These are phyloP conservation scores for Vaccinium vitisidaea DNA, from an alignment of 148 eudicot species.

Conservation along the genomic window DNA sequence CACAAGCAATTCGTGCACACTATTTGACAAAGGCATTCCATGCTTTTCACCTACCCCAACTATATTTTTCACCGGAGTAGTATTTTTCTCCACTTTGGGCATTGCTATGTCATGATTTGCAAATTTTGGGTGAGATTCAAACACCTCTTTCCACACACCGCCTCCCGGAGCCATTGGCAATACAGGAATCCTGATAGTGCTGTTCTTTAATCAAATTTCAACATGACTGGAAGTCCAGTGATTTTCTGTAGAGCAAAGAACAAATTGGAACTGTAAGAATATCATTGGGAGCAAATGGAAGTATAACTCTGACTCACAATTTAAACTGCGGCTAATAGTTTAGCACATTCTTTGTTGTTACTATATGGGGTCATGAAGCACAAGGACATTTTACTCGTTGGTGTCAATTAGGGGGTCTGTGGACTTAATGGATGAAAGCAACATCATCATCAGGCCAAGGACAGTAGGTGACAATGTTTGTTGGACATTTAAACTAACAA, in stretches of 20 bases:
- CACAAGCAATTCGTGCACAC: constrained; percentile 45
- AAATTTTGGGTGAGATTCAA: constrained; percentile 37
- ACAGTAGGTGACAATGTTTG: constrained; percentile 16
- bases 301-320: neutral
- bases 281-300: neutral
- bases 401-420: no score
- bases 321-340: no score
- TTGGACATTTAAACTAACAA: constrained; percentile 11
- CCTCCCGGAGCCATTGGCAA: constrained; percentile 38
- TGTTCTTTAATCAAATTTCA: neutral
- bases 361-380: no score
- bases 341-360: no score
- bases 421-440: neutral
- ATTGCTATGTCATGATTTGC: constrained; percentile 19
- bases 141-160: constrained; percentile 32
- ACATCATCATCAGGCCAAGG: constrained; percentile 5
- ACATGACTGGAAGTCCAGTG: neutral
- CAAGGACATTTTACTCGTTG: no score
- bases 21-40: constrained; percentile 30
- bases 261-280: constrained; percentile 8
- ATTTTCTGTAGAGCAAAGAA: constrained; percentile 11
- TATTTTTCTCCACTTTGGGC: constrained; percentile 27
- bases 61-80: constrained; percentile 14
- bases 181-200: neutral
- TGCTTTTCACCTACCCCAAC: constrained; percentile 29